Percentiles rank a stretch among this genome's conserved stretches.
Evolutionary conservation across 495 filamentous ascomycete species (phyloP).

Genomic region (Patellaria atrata): DNA sequence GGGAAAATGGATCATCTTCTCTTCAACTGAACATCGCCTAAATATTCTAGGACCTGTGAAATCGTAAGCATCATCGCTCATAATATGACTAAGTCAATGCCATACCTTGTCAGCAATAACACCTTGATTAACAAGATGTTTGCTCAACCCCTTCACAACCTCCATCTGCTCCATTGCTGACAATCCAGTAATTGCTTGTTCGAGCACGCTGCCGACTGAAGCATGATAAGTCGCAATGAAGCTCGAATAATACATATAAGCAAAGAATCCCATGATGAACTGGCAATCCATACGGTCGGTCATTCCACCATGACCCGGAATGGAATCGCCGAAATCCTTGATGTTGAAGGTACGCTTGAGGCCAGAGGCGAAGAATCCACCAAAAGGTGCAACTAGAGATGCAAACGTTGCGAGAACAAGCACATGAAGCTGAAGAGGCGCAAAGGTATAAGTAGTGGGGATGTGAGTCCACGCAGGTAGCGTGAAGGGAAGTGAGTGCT

Average conservation of each 20-base stretch:
- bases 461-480: conserved; percentile 41
- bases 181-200: conserved; percentile 74
- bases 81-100: too few species aligned
- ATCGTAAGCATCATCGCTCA: too few species aligned
- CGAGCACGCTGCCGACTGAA: conserved; percentile 71
- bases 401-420: conserved; percentile 85
- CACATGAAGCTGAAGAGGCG: conserved; percentile 92
- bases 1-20: too few species aligned
- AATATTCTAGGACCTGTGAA: too few species aligned
- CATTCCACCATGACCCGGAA: conserved; percentile 95
- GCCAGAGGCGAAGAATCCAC: conserved; percentile 96
- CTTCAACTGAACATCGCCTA: too few species aligned
- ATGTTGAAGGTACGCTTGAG: conserved; percentile 99
- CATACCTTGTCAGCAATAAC: conserved; percentile 32
- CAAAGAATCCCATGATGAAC: conserved; percentile 99
- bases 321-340: conserved; percentile 98
- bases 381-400: conserved; percentile 93
- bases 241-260: conserved; percentile 95
- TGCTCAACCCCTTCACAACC: conserved; percentile 66
- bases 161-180: conserved; percentile 76
- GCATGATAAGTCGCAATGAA: conserved; percentile 83
- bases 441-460: conserved; percentile 46
- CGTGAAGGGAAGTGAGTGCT: conserved; percentile 64
- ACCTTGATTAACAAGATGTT: conserved; percentile 79
- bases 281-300: conserved; percentile 99